These are phyloP conservation scores for Xylaria sp. DNA, from an alignment of 2,329 filamentous ascomycete species.

Conservation along the genomic window DNA sequence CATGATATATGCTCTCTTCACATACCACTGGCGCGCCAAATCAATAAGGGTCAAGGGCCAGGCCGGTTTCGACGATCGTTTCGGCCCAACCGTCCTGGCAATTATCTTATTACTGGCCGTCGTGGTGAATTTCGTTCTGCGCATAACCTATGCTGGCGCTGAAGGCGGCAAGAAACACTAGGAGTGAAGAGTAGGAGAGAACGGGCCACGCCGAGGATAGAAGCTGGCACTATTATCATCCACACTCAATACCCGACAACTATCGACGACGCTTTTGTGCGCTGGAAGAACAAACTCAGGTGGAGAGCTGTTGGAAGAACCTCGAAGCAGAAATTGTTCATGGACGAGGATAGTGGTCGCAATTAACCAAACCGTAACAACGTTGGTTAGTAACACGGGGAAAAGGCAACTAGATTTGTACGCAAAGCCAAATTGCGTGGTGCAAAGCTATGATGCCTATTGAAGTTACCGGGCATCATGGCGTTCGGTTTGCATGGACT, in stretches of 20 bases:
- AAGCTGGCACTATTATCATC: background rate
- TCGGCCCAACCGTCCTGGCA: constrained; percentile 90
- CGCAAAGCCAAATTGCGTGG: constrained; percentile 30
- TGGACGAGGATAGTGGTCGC: background rate
- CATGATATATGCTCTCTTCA: constrained; percentile 94
- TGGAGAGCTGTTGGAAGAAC: background rate
- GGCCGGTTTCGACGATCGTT: constrained; percentile 95
- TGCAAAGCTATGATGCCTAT: constrained; percentile 25
- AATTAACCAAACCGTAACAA: constrained; percentile 5
- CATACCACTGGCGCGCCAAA: constrained; percentile 96
- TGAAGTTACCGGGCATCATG: constrained; percentile 34
- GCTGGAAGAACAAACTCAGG: background rate
- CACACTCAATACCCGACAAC: background rate
- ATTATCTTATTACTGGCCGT: constrained; percentile 88
- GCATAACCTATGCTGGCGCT: constrained; percentile 65
- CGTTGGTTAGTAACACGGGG: constrained; percentile 3
- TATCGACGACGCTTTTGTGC: background rate
- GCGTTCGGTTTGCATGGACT: constrained; percentile 27
- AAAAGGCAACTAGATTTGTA: constrained; percentile 29
- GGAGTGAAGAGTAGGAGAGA: constrained; percentile 2
- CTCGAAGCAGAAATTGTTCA: background rate
- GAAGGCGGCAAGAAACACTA: constrained; percentile 52
- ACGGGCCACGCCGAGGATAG: background rate
- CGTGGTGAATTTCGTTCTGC: constrained; percentile 94
- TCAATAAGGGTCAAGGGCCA: constrained; percentile 92